phyloP scores from a whole-genome alignment of 176 grass and related monocot genomes.

The Areca catechu region DNA sequence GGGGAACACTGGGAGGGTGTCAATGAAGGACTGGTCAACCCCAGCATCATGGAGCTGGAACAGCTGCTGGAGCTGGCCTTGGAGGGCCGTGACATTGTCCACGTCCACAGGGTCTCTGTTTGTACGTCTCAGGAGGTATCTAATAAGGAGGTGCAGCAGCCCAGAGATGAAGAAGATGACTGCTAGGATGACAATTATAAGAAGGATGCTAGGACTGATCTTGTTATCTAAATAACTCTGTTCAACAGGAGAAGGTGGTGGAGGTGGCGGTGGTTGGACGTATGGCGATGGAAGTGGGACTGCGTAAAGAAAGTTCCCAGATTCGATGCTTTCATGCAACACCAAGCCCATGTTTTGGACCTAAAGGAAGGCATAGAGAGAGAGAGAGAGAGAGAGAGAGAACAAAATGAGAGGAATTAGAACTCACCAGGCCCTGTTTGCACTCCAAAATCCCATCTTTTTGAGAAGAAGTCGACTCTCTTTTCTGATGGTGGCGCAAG shows the following conservation, averaged over 20 bases:
- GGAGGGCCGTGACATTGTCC: not conserved
- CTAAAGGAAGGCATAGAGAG: not conserved
- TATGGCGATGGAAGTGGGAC: not conserved
- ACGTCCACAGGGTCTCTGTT: not conserved
- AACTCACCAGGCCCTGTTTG: not conserved
- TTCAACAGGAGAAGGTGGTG: not conserved
- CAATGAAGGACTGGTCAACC: conserved; percentile 5
- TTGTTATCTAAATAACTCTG: not conserved
- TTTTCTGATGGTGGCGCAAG: not conserved
- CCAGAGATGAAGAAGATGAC: conserved; percentile 17
- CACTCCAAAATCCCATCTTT: not conserved
- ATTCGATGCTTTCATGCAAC: conserved; percentile 3
- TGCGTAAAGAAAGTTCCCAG: not conserved
- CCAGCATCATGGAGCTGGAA: conserved; percentile 9
- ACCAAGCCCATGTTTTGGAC: not conserved
- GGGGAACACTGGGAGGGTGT: conserved; percentile 2
- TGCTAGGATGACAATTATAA: conserved; percentile 15
- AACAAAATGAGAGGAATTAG: not conserved
- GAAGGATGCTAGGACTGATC: conserved; percentile 8
- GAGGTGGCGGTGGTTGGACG: not conserved
- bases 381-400: not conserved
- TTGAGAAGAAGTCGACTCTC: not conserved
- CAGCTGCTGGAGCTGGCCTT: conserved; percentile 9
- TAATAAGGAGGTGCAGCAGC: conserved; percentile 11
- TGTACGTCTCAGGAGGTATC: conserved; percentile 1